Conservation (phyloP, 2,329 filamentous ascomycete genomes). For the Pyrenochaeta sp. region DNA sequence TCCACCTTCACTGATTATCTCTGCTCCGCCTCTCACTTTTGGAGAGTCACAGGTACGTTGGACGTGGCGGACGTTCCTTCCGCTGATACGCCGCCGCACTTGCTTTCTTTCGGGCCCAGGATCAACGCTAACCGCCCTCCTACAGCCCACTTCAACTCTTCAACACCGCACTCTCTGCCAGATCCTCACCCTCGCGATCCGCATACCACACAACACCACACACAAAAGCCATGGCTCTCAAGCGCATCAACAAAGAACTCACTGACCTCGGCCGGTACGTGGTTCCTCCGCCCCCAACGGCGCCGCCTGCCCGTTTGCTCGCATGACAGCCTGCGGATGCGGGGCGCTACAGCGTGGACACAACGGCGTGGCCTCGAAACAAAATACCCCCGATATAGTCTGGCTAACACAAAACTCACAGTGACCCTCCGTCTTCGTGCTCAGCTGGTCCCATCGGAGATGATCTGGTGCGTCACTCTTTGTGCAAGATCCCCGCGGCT, state of each 20-base stretch:
- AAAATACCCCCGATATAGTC: constrained; percentile 2
- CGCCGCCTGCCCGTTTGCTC: constrained; percentile 42
- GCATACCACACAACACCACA: constrained; percentile 28
- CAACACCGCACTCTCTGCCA: constrained; percentile 38
- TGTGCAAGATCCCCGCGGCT: constrained; percentile 38
- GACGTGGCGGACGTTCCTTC: constrained; percentile 34
- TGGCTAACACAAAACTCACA: constrained; percentile 56
- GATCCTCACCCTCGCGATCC: constrained; percentile 17
- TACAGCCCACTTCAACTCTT: constrained; percentile 47
- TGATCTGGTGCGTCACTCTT: constrained; percentile 81
- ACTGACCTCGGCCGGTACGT: constrained; percentile 85
- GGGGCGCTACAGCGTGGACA: constrained; percentile 35
- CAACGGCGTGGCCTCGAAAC: constrained; percentile 18
- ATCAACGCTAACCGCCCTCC: constrained; percentile 43
- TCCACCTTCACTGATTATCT: constrained; percentile 10
- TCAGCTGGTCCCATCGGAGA: constrained; percentile 96
- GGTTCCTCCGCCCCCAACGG: constrained; percentile 22
- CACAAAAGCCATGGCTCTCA: constrained; percentile 74
- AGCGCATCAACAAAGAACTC: constrained; percentile 95
- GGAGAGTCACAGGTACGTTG: constrained; percentile 29
- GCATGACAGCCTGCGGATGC: constrained; percentile 48
- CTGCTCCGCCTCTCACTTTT: constrained; percentile 1
- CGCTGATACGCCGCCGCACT: constrained; percentile 48
- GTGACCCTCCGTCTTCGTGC: constrained; percentile 98
- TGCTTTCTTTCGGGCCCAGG: constrained; percentile 38